Base-by-base conservation (phyloP, 768 basidiomycete genomes). In the Amanita rimosa region DNA sequence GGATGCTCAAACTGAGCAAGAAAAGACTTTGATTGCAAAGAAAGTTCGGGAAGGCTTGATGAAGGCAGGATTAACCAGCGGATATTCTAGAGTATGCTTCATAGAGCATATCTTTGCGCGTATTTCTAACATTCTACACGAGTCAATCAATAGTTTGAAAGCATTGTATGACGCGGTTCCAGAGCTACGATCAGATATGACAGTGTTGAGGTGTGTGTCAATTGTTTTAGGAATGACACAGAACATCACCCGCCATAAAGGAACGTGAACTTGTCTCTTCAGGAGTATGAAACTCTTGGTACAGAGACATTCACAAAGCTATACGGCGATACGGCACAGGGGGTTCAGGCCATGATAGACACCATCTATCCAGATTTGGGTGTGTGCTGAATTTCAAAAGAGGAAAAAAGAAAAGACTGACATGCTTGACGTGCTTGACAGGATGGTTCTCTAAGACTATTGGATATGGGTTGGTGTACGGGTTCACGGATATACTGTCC, bases 281-380 rank as follows among this genome's bases (percentile, higher is more conserved):
- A 66, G 9, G 73, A 74, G n/a, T 65, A 73, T 49, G 61, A 65
- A 14, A 57, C 53, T 13, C 61, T 60, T 10, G 82, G 81, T 0
- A 53, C 65, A 46, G 59, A 53, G 3, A 64, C 71, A 48, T 83
- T 78, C 58, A 52, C 65, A 19, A 59, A 64, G 4, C 66, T 76
- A 13, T 84, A 85, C 52, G 79, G 81, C 13, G 71, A 75, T 31
- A 78, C 75, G 2, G 73, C 79, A 6, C 60, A 67, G 22, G 38
- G 58, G 2, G 74, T 81, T 3, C 73, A 75, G 51, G 52, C 45
- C 2, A 52, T 81, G n/a, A 58, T 85, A 14, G 62, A 67, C 54
- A 53, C 62, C 9, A 68, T 75, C 24, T 80, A 80, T 59, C 81
- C 82, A 0, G 83, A 85, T 56, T 65, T 84, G 58, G 81, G 83